Percentiles rank a stretch among this genome's conserved stretches.
These are phyloP conservation scores for Boletus pseudopeckii DNA, from an alignment of 768 basidiomycete species.

Conservation along the genomic window DNA sequence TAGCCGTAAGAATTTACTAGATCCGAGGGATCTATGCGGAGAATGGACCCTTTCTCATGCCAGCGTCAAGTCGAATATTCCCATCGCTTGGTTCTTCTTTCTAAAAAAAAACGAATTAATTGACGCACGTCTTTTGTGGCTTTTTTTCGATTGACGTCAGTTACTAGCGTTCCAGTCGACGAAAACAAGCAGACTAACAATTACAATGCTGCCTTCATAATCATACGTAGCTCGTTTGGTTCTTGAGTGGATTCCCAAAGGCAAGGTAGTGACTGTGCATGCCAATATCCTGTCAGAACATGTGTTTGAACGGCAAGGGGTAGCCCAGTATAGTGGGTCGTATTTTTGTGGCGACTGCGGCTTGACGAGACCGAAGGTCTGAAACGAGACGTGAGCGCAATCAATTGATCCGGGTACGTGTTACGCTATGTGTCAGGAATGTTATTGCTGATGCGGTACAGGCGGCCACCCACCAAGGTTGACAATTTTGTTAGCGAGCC, in stretches of 20 bases:
- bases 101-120: not conserved
- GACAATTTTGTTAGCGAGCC: not conserved
- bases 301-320: not conserved
- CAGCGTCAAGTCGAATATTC: conserved; percentile 4
- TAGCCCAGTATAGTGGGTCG: not conserved
- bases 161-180: not conserved
- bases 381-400: not conserved
- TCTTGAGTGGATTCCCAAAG: not conserved
- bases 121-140: not conserved
- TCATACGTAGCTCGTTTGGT: not conserved
- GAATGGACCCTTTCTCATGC: conserved; percentile 7
- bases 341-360: not conserved
- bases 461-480: not conserved
- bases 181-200: not conserved
- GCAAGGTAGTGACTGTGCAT: not conserved
- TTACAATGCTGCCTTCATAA: not conserved
- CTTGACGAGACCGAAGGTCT: not conserved
- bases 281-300: not conserved
- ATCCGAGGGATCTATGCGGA: conserved; percentile 6
- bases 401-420: not conserved
- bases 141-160: not conserved
- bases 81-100: conserved; percentile 2
- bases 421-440: not conserved
- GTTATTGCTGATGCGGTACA: not conserved
- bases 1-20: not conserved